Conservation (phyloP, 2,329 filamentous ascomycete species). For the Pezicula carpinea region DNA sequence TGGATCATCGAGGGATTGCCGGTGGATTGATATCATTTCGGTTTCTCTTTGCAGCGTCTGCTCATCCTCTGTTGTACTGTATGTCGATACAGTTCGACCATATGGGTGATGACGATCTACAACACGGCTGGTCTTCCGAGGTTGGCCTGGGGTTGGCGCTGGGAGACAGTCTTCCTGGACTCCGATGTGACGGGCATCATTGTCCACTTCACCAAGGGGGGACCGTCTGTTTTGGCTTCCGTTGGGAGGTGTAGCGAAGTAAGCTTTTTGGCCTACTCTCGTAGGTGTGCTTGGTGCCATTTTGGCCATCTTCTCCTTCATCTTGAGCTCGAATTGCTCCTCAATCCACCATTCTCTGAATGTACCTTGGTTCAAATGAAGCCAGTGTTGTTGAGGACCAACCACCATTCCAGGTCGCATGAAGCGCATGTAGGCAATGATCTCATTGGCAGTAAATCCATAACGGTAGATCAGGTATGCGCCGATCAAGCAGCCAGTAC, state of each 20-base stretch:
- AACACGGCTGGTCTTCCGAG: constrained; percentile 77
- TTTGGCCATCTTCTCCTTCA: constrained; percentile 49
- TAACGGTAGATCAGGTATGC: constrained; percentile 97
- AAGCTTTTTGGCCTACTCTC: constrained; percentile 56
- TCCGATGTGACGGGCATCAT: constrained; percentile 64
- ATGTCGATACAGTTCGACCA: constrained; percentile 48
- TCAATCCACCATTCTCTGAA: constrained; percentile 98
- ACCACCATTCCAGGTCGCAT: constrained; percentile 99
- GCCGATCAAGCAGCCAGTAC: constrained; percentile 93
- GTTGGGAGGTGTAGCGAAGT: constrained; percentile 76
- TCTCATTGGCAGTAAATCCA: constrained; percentile 94
- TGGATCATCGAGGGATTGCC: constrained; percentile 61
- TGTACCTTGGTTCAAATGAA: constrained; percentile 91
- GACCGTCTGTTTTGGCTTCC: constrained; percentile 69
- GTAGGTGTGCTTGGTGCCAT: constrained; percentile 53
- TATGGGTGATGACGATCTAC: constrained; percentile 71
- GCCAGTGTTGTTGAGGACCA: constrained; percentile 96
- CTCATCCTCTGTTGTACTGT: constrained; percentile 41
- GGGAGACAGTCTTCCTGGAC: constrained; percentile 89
- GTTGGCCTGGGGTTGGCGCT: constrained; percentile 91
- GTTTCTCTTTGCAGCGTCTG: constrained; percentile 47
- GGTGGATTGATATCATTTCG: constrained; percentile 57
- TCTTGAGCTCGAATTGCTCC: constrained; percentile 43
- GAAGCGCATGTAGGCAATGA: constrained; percentile 98
- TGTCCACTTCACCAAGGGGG: constrained; percentile 90